Evolutionary conservation across 441 rosid genomes (phyloP).

Genomic region (Cnidoscolus chayamansa): DNA sequence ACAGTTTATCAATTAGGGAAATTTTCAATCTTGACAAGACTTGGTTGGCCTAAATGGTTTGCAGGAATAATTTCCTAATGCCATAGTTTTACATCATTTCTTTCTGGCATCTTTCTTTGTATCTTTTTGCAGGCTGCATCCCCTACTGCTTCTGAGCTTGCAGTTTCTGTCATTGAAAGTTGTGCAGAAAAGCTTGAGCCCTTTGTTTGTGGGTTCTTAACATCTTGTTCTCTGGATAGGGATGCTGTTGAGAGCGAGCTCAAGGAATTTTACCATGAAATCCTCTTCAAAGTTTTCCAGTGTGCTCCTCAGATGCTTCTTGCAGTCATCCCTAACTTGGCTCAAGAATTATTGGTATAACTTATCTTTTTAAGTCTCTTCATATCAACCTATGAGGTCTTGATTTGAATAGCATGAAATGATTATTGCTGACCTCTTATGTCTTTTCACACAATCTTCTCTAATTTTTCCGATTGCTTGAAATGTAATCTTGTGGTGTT

Average conservation of each 20-base stretch:
- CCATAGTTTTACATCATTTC: background rate
- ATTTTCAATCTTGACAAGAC: background rate
- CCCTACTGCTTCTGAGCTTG: slow-evolving; percentile 64
- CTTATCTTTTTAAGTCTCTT: slow-evolving; percentile 19
- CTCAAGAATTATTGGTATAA: slow-evolving; percentile 74
- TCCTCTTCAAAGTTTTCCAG: slow-evolving; percentile 61
- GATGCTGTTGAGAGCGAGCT: slow-evolving; percentile 64
- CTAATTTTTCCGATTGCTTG: background rate
- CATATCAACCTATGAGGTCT: background rate
- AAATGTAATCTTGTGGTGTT: background rate
- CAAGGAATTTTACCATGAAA: slow-evolving; percentile 79
- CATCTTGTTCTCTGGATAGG: slow-evolving; percentile 71
- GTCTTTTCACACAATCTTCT: background rate
- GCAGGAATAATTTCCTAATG: background rate
- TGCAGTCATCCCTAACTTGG: slow-evolving; percentile 68
- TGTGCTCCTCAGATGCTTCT: slow-evolving; percentile 81
- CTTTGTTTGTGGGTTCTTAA: slow-evolving; percentile 62
- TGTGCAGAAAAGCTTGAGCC: slow-evolving; percentile 73
- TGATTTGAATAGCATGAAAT: background rate
- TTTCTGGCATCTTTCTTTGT: slow-evolving; percentile 11
- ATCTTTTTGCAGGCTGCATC: slow-evolving; percentile 43
- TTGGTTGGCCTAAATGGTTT: background rate
- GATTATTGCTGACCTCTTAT: background rate
- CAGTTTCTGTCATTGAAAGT: slow-evolving; percentile 65
- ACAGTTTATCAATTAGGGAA: background rate